Evolutionary conservation across 495 filamentous ascomycete genomes (phyloP).

Genomic region (Margaritispora aquatica): DNA sequence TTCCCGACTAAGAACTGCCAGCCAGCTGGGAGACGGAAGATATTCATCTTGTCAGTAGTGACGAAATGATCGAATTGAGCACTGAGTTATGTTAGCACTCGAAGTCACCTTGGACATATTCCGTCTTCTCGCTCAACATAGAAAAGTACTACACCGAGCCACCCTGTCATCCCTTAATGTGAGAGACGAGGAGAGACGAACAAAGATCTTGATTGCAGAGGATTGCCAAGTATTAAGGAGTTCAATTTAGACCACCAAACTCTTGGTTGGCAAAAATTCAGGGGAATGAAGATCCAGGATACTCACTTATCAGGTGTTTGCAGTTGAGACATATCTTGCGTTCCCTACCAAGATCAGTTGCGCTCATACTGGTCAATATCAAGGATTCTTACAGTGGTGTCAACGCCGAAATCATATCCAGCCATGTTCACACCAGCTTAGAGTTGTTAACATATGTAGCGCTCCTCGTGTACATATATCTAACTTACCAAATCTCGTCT

Average conservation of each 20-base stretch:
- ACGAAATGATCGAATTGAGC: slow-evolving; percentile 47
- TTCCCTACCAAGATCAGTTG: not conserved
- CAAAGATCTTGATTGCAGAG: too few relatives aligned
- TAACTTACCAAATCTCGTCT: not conserved
- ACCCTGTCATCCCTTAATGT: too few relatives aligned
- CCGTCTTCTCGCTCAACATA: too few relatives aligned
- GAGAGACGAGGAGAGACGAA: too few relatives aligned
- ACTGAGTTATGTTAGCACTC: slow-evolving; percentile 3
- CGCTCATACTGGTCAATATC: not conserved
- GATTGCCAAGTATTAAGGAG: too few relatives aligned
- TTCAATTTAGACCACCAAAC: too few relatives aligned
- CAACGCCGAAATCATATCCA: slow-evolving; percentile 20
- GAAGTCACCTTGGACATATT: too few relatives aligned
- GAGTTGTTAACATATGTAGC: not conserved
- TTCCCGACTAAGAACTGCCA: slow-evolving; percentile 49
- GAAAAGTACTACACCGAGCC: too few relatives aligned
- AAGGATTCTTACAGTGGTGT: not conserved
- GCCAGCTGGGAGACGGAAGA: slow-evolving; percentile 46
- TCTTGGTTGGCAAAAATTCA: too few relatives aligned
- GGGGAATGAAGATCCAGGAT: not conserved
- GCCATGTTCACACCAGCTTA: slow-evolving; percentile 12
- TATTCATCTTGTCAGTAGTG: slow-evolving; percentile 37
- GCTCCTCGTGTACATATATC: not conserved
- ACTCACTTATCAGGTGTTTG: not conserved
- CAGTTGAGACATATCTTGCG: not conserved